These are phyloP conservation scores for Rhodotorula paludigena DNA, from an alignment of 768 basidiomycete genomes.

Conservation along the genomic window DNA sequence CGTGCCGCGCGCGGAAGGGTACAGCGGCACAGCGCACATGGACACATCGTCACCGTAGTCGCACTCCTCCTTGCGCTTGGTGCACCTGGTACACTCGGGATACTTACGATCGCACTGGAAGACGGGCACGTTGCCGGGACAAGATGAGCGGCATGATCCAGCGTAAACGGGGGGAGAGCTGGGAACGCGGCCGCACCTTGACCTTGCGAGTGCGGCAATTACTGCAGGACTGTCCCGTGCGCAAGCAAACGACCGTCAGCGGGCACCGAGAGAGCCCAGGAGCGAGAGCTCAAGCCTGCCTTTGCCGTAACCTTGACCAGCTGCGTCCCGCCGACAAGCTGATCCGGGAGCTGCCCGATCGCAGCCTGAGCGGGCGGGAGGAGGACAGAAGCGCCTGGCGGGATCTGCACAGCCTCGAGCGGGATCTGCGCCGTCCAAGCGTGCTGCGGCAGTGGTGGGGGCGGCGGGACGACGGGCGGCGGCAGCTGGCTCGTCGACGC, in stretches of 20 bases:
- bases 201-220: conserved; percentile 28
- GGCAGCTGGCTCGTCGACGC: conserved; percentile 3
- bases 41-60: conserved; percentile 33
- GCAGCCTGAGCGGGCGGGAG: neutral
- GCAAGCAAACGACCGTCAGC: neutral
- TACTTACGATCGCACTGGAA: conserved; percentile 28
- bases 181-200: neutral
- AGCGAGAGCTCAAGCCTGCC: neutral
- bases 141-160: no score
- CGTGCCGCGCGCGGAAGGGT: neutral
- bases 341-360: conserved; percentile 3
- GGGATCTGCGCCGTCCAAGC: neutral
- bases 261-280: neutral
- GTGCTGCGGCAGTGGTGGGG: neutral
- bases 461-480: no score
- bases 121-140: no score
- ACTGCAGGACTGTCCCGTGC: conserved; percentile 7
- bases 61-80: conserved; percentile 25
- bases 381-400: conserved; percentile 2
- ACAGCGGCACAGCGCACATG: neutral
- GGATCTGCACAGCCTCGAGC: neutral
- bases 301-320: conserved; percentile 29
- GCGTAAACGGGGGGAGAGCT: neutral
- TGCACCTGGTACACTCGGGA: conserved; percentile 24
- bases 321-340: neutral